Evolutionary conservation across 345 rosid genomes (phyloP), one percentile per base, ranked within the genome.

Genomic region (Eucalyptus grandis): DNA sequence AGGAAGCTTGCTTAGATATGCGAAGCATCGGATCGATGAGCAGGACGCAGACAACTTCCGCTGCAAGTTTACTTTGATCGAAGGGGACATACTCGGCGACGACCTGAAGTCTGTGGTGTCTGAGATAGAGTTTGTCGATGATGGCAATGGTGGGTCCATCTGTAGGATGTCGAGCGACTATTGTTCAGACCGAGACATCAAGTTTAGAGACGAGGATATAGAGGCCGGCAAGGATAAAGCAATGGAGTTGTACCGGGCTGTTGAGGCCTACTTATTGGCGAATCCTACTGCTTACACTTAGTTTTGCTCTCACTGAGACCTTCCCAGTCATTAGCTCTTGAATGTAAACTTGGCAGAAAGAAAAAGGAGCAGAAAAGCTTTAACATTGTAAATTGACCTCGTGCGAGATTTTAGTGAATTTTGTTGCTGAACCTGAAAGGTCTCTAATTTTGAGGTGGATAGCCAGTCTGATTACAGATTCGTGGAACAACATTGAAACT

Each of bases 171-270:
- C 86, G 26, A 89, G 88, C 24, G n/a, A 65, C 53, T 89, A 89
- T 47, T 60, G 53, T n/a, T 62, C 86, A 2, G 88, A 89, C 30
- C 67, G 3, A 53, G 88, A 89, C 30, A 56, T 89, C 22, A 40
- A 89, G 88, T 87, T 86, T 51, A 86, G 31, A 88, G 90, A 89
- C 2, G 90, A 89, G 86, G 90, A 89, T 34, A 65, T 89, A 49
- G 88, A 89, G 88, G 77, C 53, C 26, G 90, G 90, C 1, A 89
- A 89, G 58, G 90, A 89, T 2, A 67, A 46, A 72, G 88, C 90
- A 44, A 86, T 86, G 90, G 90, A 51, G 31, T 47, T 89, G 37
- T 86, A 86, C 86, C 69, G n/a, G 72, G 88, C 17, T 40, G 53
- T 89, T 37, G 90, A 89, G 54, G 86, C 50, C 30, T 89, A 69